A percentile compares a stretch with the other conserved stretches of the same genome.
Evolutionary conservation across 2,329 filamentous ascomycete genomes (phyloP).

Genomic region (Phoma sp.): DNA sequence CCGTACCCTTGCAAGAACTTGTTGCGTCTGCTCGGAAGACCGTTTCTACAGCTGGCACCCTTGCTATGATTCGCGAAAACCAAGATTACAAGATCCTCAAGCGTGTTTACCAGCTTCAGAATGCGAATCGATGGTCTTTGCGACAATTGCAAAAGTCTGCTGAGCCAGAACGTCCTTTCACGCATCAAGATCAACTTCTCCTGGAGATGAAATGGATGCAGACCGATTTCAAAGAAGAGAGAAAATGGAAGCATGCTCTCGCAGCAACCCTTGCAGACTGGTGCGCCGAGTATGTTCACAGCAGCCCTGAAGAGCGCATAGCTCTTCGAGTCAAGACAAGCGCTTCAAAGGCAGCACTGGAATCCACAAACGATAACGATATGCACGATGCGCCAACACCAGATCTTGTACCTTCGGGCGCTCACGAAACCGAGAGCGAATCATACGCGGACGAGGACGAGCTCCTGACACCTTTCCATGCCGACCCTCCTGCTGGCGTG

Average conservation of each 20-base stretch:
- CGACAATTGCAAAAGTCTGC: slow-evolving; percentile 84
- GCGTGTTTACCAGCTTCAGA: slow-evolving; percentile 88
- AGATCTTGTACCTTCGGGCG: slow-evolving; percentile 47
- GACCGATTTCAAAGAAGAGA: slow-evolving; percentile 91
- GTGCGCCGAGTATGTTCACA: slow-evolving; percentile 81
- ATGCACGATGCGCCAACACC: slow-evolving; percentile 50
- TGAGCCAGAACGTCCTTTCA: slow-evolving; percentile 77
- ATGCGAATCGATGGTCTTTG: slow-evolving; percentile 89
- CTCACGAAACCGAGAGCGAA: slow-evolving; percentile 49
- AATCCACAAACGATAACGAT: slow-evolving; percentile 32
- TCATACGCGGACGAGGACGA: slow-evolving; percentile 49
- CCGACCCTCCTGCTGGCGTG: slow-evolving; percentile 72
- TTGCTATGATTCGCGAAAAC: slow-evolving; percentile 81
- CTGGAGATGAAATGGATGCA: slow-evolving; percentile 98
- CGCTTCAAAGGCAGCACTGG: slow-evolving; percentile 25
- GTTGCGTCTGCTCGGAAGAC: slow-evolving; percentile 87
- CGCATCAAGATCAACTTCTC: slow-evolving; percentile 85
- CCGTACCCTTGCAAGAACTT: slow-evolving; percentile 68
- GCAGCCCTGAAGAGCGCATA: slow-evolving; percentile 67
- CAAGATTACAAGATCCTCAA: slow-evolving; percentile 87
- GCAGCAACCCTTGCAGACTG: slow-evolving; percentile 81
- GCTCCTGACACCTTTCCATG: slow-evolving; percentile 52
- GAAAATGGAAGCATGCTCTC: slow-evolving; percentile 88
- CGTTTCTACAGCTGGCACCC: slow-evolving; percentile 82
- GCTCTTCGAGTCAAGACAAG: slow-evolving; percentile 71